phyloP scores from a whole-genome alignment of 176 grass and related monocot genomes.

The Musa schizocarpa region DNA sequence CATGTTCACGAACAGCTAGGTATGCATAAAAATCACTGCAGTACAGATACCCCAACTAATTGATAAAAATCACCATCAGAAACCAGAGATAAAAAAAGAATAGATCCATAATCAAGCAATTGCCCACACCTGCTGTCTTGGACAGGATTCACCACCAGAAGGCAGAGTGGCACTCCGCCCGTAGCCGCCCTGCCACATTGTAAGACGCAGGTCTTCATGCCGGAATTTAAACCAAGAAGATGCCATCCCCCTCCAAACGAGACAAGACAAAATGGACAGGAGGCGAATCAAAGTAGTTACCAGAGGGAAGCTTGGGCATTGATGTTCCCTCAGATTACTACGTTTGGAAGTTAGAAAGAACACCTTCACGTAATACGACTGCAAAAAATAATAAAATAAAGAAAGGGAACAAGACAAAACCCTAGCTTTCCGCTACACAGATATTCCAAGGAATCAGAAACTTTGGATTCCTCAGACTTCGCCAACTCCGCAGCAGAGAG shows the following conservation, averaged over 20 bases:
- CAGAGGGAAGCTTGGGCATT: neutral
- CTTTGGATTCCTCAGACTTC: neutral
- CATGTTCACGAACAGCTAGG: neutral
- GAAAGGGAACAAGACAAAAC: slow-evolving; percentile 2
- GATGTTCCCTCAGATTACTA: neutral
- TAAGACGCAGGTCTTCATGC: neutral
- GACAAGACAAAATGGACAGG: neutral
- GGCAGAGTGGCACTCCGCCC: slow-evolving; percentile 2
- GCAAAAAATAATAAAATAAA: neutral
- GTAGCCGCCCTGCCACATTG: neutral
- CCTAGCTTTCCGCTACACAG: neutral
- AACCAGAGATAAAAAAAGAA: neutral
- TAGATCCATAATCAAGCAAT: neutral
- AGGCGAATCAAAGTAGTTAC: neutral
- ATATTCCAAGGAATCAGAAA: neutral
- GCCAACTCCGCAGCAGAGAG: neutral
- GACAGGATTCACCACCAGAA: neutral
- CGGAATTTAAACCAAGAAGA: slow-evolving; percentile 1
- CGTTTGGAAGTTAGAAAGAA: neutral
- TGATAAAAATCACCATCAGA: neutral
- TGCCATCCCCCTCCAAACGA: neutral
- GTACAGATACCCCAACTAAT: too few relatives aligned
- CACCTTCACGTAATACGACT: neutral
- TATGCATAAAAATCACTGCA: too few relatives aligned
- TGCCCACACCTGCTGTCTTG: neutral